These are phyloP conservation scores for Schwanniomyces etchellsii DNA, from an alignment of 1,139 yeast species.

Conservation along the genomic window DNA sequence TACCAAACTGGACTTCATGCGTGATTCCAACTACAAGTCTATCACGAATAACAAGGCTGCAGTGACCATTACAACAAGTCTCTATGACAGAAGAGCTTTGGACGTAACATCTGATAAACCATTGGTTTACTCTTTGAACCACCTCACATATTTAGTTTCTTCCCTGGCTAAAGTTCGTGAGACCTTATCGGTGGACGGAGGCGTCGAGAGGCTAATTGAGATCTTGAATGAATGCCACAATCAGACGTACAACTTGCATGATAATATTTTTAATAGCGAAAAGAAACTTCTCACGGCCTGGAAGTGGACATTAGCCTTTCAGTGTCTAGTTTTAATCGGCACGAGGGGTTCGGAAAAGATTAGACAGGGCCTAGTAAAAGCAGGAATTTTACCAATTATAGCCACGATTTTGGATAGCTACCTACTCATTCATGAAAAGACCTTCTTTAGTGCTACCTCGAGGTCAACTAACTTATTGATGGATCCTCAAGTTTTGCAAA, in stretches of 20 bases:
- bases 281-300: constrained; percentile 67
- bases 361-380: constrained; percentile 80
- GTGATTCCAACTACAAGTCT: constrained; percentile 84
- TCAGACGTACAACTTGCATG: constrained; percentile 24
- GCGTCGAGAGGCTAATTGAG: constrained; percentile 80
- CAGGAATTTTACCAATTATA: constrained; percentile 85
- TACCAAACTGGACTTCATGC: too few species aligned
- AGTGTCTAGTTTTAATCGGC: constrained; percentile 84
- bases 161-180: constrained; percentile 88
- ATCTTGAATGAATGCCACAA: constrained; percentile 76
- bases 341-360: constrained; percentile 88
- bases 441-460: constrained; percentile 28
- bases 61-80: constrained; percentile 78
- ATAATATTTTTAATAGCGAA: constrained; percentile 39
- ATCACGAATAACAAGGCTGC: constrained; percentile 81
- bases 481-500: constrained; percentile 1
- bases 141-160: constrained; percentile 79
- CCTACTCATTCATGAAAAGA: constrained; percentile 40
- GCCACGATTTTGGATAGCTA: constrained; percentile 91
- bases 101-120: constrained; percentile 91
- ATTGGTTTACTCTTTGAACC: constrained; percentile 84
- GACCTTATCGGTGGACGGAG: constrained; percentile 85
- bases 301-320: constrained; percentile 96
- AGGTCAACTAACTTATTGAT: constrained; percentile 5
- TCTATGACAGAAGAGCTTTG: constrained; percentile 87